Percentiles rank a stretch among this genome's conserved stretches.
phyloP scores from a whole-genome alignment of 495 filamentous ascomycete species.

The Xylaria bambusicola region DNA sequence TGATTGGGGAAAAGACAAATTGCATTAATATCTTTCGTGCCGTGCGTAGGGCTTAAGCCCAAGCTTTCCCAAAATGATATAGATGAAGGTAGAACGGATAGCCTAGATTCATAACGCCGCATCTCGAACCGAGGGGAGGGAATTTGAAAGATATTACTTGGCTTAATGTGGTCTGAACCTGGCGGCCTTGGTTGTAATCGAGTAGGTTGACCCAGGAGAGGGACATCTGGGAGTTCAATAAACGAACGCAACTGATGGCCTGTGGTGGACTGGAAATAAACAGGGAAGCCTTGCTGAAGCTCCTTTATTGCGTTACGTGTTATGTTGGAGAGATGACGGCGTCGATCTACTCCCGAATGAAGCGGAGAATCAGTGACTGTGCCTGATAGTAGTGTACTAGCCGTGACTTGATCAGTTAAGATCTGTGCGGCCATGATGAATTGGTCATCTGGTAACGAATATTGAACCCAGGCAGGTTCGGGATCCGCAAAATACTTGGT shows the following conservation, averaged over 20 bases:
- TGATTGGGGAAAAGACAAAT: conserved; percentile 76
- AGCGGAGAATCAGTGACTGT: conserved; percentile 14
- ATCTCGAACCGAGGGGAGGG: conserved; percentile 73
- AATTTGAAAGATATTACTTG: conserved; percentile 49
- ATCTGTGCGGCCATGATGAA: conserved; percentile 61
- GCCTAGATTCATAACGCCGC: conserved; percentile 68
- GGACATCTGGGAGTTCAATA: conserved; percentile 56
- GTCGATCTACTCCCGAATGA: conserved; percentile 30
- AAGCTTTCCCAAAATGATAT: conserved; percentile 90
- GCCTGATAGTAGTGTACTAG: conserved; percentile 37
- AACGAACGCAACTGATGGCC: conserved; percentile 48
- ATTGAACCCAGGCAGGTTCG: conserved; percentile 44
- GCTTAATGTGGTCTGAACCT: conserved; percentile 38
- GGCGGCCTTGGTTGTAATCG: conserved; percentile 48
- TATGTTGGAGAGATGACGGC: conserved; percentile 38
- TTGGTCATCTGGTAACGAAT: conserved; percentile 49
- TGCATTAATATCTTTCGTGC: conserved; percentile 74
- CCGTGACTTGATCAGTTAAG: conserved; percentile 61
- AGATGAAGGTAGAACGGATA: conserved; percentile 78
- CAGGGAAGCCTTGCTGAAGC: conserved; percentile 41
- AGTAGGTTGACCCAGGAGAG: conserved; percentile 44
- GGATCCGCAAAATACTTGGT: conserved; percentile 52
- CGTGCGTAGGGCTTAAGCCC: conserved; percentile 75
- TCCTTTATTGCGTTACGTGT: conserved; percentile 44
- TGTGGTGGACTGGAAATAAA: conserved; percentile 35